Base-by-base conservation (phyloP, 108 stramenopile genomes). In the Skeletonema costatum region DNA sequence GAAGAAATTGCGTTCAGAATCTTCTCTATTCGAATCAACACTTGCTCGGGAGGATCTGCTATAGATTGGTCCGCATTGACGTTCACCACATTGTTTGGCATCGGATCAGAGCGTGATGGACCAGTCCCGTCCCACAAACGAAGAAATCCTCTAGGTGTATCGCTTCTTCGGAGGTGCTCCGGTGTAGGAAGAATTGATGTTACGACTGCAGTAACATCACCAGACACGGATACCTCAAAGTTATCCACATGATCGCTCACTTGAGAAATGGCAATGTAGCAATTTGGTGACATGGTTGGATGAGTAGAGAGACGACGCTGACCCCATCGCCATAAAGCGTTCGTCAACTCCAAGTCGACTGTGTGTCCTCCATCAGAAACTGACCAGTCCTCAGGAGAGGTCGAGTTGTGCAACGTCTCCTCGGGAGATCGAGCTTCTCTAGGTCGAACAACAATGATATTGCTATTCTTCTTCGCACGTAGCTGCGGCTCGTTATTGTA, bases 101-200 rank as follows among this genome's bases (percentile, higher is more conserved):
- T 56, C 4, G 87, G 87, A 77, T 93, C 95, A 29, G 90, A 89
- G n/a, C 51, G 64, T 19, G 92, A 73, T 25, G 75, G 70, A 41
- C 95, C 95, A 8, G 95, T 90, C 39, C 95, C 95, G 83, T 96
- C 95, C 95, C 95, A 96, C 21, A 96, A 77, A 32, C 95, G 86
- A 65, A 96, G 75, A 56, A 86, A 90, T 33, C 90, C 94, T 60
- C 78, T 75, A 10, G 77, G 66, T 29, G 81, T 78, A 42, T 80
- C 77, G 21, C 83, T 41, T 36, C 64, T 35, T n/a, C 78, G 71
- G 32, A 81, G 65, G 38, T 85, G 72, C 16, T 68, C 44, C 0
- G 84, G 81, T 38, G 42, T 50, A 1, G 82, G 84, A 71, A 88
- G 70, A 5, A 88, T 84, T 16, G 81, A 87, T 29, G 90, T 80